Evolutionary conservation across 2,329 filamentous ascomycete species (phyloP), one percentile per base, ranked within the genome.

Genomic region (Trichoderma aggressivum): DNA sequence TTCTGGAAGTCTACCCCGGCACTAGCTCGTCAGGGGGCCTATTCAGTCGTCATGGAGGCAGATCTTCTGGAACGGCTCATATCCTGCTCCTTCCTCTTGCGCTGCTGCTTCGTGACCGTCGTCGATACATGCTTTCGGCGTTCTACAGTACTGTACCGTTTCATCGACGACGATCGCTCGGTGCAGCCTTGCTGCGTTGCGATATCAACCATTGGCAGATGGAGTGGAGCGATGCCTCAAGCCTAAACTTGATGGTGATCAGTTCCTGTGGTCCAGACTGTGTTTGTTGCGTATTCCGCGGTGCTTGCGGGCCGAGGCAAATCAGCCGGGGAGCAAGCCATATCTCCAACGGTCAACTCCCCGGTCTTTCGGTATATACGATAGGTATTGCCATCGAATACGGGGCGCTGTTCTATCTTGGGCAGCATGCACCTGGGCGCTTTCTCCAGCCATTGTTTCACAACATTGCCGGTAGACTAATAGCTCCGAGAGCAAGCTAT

Each of bases 1-100:
- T 72, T 72, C 61, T 72, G 71, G 71, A 65, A 72, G 71, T 72
- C 60, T 72, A 61, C 55, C 68, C 71, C 71, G 71, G 53, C 71
- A 72, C 71, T 72, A 72, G 61, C 56, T 43, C 30, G 26, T 43
- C 61, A 66, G 61, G 71, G 71, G 68, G 61, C 34, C 8, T 30
- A 28, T 43, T 28, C 61, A 53, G 26, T 66, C 62, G 43, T 71
- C 68, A 66, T 64, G 62, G 68, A 72, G 68, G 67, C 47, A 70
- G 71, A 72, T 71, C 68, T 71, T 67, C 71, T 71, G 67, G 71
- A 72, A 72, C 36, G 28, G 60, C 55, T 63, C 43, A 61, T 36
- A 28, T 60, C 47, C 36, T 58, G 24, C 34, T 61, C 56, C 56
- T 24, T 24, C 53, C 34, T 60, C 12, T 47, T 59, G 43, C 65